Percentiles rank a stretch among this genome's conserved stretches.
These are phyloP conservation scores for Micractinium conductrix DNA, from an alignment of 139 green algal genomes.

Conservation along the genomic window DNA sequence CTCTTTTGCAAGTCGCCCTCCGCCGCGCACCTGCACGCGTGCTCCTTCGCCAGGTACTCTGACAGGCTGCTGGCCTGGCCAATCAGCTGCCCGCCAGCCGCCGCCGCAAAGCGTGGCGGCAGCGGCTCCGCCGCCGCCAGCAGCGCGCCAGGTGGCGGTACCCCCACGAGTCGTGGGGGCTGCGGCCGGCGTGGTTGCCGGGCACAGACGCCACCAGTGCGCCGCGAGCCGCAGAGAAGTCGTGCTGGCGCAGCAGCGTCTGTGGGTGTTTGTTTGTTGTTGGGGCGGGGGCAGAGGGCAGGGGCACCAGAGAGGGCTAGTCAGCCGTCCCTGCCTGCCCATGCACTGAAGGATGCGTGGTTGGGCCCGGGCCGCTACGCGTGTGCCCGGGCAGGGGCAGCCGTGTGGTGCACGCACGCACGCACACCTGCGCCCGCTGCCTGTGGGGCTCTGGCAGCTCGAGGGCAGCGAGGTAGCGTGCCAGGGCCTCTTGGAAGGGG, in stretches of 20 bases:
- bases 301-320: no score
- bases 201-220: conserved; percentile 56
- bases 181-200: neutral
- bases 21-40: no score
- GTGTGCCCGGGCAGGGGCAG: no score
- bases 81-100: conserved; percentile 42
- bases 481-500: conserved; percentile 63
- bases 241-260: conserved; percentile 48
- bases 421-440: no score
- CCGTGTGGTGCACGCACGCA: no score
- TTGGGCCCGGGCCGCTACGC: conserved; percentile 13
- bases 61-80: neutral
- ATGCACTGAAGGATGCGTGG: no score
- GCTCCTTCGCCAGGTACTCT: no score
- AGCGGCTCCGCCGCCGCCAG: conserved; percentile 19
- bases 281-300: no score
- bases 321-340: no score
- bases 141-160: conserved; percentile 63
- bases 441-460: conserved; percentile 40
- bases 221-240: conserved; percentile 67
- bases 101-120: conserved; percentile 16
- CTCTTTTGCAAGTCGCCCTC: no score
- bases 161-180: conserved; percentile 27
- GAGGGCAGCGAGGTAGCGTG: conserved; percentile 63
- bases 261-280: no score